Percentiles rank a stretch among this genome's conserved stretches.
Conservation (phyloP, 768 basidiomycete genomes). For the Sutorius australiensis region DNA sequence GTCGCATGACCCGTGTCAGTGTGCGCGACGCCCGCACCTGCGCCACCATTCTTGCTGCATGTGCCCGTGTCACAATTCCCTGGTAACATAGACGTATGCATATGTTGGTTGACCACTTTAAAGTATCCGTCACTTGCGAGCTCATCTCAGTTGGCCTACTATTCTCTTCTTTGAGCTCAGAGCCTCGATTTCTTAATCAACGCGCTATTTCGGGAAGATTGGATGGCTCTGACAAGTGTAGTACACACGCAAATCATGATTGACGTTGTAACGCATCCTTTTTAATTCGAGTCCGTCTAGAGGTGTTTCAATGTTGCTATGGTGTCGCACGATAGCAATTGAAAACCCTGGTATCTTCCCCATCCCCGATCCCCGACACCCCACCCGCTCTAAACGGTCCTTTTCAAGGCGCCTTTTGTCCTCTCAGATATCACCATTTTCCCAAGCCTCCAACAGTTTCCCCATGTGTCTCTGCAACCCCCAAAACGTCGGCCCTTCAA, state of each 20-base stretch:
- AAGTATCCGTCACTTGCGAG: constrained; percentile 7
- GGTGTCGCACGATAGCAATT: constrained; percentile 2
- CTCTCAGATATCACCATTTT: constrained; percentile 24
- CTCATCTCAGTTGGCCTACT: constrained; percentile 11
- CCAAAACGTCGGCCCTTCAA: constrained; percentile 12
- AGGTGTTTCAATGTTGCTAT: constrained; percentile 23
- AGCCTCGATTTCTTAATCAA: constrained; percentile 5
- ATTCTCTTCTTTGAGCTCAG: constrained; percentile 1
- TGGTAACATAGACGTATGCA: constrained; percentile 15
- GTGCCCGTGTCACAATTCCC: constrained; percentile 5
- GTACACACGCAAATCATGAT: constrained; percentile 13
- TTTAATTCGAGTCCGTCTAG: not conserved
- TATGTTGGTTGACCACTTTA: not conserved
- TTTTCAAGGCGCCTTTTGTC: not conserved
- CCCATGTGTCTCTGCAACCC: constrained; percentile 25
- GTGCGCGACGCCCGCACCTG: not conserved
- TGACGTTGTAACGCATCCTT: not conserved
- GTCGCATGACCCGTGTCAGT: constrained; percentile 27
- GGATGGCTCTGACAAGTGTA: not conserved
- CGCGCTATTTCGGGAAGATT: constrained; percentile 3
- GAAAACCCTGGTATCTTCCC: not conserved
- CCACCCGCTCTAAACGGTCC: not conserved
- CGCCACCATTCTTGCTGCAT: not conserved
- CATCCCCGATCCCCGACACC: not conserved
- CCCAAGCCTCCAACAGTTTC: constrained; percentile 29